Evolutionary conservation across 2,329 filamentous ascomycete genomes (phyloP).

Genomic region (Paecilomyces formosus): DNA sequence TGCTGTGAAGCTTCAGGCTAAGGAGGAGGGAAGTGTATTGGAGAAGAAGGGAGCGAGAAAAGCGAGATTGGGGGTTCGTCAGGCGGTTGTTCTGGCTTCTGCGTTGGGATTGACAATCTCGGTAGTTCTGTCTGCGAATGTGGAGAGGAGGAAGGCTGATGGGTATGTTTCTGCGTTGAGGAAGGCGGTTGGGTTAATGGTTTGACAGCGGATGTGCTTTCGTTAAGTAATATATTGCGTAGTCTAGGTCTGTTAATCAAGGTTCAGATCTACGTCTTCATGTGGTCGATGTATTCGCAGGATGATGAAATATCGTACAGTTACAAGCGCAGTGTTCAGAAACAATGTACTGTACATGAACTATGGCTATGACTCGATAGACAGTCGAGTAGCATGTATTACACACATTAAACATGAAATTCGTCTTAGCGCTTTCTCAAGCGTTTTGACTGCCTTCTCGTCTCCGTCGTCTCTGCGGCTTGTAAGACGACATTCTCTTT

Average conservation of each 20-base stretch:
- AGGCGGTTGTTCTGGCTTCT: background rate
- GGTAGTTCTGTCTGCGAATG: background rate
- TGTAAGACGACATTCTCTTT: constrained; percentile 7
- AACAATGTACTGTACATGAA: background rate
- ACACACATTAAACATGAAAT: background rate
- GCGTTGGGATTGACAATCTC: background rate
- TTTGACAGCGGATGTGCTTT: background rate
- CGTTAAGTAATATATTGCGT: background rate
- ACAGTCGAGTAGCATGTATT: background rate
- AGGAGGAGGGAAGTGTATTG: background rate
- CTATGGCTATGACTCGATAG: no score
- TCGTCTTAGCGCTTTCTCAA: background rate
- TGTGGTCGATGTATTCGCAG: background rate
- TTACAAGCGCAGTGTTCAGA: no score
- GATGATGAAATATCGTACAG: background rate
- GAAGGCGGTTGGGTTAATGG: background rate
- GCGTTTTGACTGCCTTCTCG: background rate
- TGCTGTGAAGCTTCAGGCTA: background rate
- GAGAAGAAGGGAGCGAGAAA: background rate
- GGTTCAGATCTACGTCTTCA: background rate
- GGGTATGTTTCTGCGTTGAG: background rate
- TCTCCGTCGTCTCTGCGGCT: constrained; percentile 5
- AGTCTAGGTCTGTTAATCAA: background rate
- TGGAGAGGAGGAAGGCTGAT: background rate
- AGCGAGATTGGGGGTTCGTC: background rate